Evolutionary conservation across 2,329 filamentous ascomycete species (phyloP).

Genomic region (Aschersonia sp.): DNA sequence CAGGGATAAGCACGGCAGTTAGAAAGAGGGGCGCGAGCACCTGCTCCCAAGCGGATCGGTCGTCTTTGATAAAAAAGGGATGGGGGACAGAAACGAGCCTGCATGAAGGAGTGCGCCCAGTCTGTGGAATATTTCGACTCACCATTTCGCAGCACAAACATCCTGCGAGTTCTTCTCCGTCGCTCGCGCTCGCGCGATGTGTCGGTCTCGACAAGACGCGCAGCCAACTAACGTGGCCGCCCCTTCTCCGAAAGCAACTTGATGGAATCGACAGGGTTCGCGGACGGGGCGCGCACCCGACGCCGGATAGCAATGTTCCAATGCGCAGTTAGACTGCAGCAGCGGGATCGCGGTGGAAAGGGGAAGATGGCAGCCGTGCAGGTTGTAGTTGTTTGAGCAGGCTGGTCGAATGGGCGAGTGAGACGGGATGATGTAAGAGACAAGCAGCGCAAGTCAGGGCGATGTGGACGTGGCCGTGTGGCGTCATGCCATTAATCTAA

Average conservation of each 20-base stretch:
- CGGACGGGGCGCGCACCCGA: too few species aligned
- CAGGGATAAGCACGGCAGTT: conserved; percentile 3
- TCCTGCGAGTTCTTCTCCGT: conserved; percentile 6
- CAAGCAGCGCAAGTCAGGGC: neutral
- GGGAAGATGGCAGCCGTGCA: too few species aligned
- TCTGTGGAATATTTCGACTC: conserved; percentile 11
- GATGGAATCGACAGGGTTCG: neutral
- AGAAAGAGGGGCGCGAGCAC: too few species aligned
- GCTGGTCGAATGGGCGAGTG: neutral
- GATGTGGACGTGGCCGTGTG: neutral
- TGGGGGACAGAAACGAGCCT: too few species aligned
- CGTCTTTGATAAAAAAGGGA: too few species aligned
- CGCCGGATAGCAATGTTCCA: too few species aligned
- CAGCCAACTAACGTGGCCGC: neutral
- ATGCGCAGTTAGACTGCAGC: neutral
- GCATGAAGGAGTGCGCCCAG: neutral
- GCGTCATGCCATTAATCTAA: neutral
- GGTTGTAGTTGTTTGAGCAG: neutral
- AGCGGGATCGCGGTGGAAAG: neutral
- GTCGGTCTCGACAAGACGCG: neutral
- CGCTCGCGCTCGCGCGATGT: neutral
- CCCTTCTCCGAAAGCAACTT: neutral
- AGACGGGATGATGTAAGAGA: conserved; percentile 1
- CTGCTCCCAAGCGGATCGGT: too few species aligned
- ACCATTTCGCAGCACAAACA: conserved; percentile 31